A percentile compares a stretch with the other conserved stretches of the same genome.
Evolutionary conservation across 805 yeast species (phyloP).

Genomic region (Candida morakotiae): DNA sequence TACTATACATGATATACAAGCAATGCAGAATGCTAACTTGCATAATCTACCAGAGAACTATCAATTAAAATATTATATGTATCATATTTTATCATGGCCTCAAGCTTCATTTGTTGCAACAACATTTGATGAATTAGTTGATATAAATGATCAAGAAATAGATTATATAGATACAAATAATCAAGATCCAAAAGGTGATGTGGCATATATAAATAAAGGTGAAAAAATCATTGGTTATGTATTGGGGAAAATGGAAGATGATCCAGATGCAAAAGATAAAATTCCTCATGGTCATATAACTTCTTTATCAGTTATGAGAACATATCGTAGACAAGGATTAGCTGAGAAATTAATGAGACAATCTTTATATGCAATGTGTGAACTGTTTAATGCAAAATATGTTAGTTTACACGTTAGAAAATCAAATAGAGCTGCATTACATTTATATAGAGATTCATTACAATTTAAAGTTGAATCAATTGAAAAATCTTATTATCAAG

Average conservation of each 20-base stretch:
- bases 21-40: slow-evolving; percentile 93
- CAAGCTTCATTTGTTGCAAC: slow-evolving; percentile 96
- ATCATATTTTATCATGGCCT: slow-evolving; percentile 95
- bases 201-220: slow-evolving; percentile 60
- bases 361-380: slow-evolving; percentile 73
- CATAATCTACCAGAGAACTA: slow-evolving; percentile 94
- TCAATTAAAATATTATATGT: slow-evolving; percentile 85
- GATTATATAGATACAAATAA: neutral
- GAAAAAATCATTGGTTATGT: slow-evolving; percentile 95
- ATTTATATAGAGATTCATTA: slow-evolving; percentile 81
- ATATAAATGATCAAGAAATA: slow-evolving; percentile 14
- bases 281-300: slow-evolving; percentile 93
- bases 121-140: slow-evolving; percentile 41
- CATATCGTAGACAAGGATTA: slow-evolving; percentile 90
- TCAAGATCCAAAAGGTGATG: slow-evolving; percentile 49
- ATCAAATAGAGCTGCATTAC: slow-evolving; percentile 91
- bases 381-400: slow-evolving; percentile 73
- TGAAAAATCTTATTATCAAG: slow-evolving; percentile 89
- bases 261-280: slow-evolving; percentile 68
- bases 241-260: slow-evolving; percentile 94
- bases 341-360: slow-evolving; percentile 91
- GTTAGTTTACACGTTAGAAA: slow-evolving; percentile 92
- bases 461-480: slow-evolving; percentile 77
- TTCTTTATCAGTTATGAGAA: slow-evolving; percentile 89
- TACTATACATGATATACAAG: slow-evolving; percentile 78